These are phyloP conservation scores for Galerina marginata DNA, from an alignment of 768 basidiomycete species.

Conservation along the genomic window DNA sequence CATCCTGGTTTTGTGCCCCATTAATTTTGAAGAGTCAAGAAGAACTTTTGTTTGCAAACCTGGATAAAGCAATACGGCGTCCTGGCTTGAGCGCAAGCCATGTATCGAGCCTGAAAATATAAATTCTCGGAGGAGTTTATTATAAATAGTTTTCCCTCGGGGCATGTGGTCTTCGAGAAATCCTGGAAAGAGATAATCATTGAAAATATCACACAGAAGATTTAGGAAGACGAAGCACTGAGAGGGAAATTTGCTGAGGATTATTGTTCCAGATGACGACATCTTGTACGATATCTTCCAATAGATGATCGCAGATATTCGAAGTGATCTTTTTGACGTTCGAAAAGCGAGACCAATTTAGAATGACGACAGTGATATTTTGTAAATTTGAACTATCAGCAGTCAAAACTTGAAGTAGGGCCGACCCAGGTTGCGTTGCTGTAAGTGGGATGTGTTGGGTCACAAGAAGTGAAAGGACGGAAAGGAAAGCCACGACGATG, in stretches of 20 bases:
- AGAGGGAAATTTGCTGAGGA: slow-evolving; percentile 43
- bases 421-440: neutral
- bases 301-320: slow-evolving; percentile 50
- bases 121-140: slow-evolving; percentile 61
- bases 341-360: slow-evolving; percentile 71
- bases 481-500: slow-evolving; percentile 2
- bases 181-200: slow-evolving; percentile 34
- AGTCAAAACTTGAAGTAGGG: neutral
- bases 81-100: slow-evolving; percentile 56
- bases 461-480: slow-evolving; percentile 10
- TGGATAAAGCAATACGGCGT: slow-evolving; percentile 70
- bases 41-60: slow-evolving; percentile 31
- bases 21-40: slow-evolving; percentile 1
- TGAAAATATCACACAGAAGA: neutral
- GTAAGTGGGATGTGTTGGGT: neutral
- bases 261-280: slow-evolving; percentile 72
- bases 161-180: slow-evolving; percentile 47
- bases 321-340: slow-evolving; percentile 64
- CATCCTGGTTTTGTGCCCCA: slow-evolving; percentile 50
- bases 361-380: slow-evolving; percentile 59
- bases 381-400: neutral
- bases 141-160: slow-evolving; percentile 50
- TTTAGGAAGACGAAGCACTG: slow-evolving; percentile 38
- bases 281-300: slow-evolving; percentile 50
- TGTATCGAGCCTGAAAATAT: slow-evolving; percentile 66